A percentile compares a stretch with the other conserved stretches of the same genome.
phyloP scores from a whole-genome alignment of 1,284 basidiomycete species.

The Cryptococcus sp. region DNA sequence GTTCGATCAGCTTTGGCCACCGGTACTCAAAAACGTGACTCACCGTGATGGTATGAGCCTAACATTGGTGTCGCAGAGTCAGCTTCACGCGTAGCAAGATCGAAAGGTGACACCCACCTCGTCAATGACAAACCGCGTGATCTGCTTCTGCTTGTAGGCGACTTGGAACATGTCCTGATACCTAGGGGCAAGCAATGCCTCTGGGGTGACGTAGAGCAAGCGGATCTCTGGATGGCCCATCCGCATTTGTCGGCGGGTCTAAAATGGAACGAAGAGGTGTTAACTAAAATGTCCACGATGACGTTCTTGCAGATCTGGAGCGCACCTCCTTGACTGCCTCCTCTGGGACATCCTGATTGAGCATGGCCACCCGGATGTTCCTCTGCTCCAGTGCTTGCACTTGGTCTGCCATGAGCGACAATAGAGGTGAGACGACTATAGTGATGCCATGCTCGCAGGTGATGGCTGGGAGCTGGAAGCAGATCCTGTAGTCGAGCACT shows the following conservation, averaged over 20 bases:
- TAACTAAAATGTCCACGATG: not conserved
- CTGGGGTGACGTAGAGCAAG: constrained; percentile 78
- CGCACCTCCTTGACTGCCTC: constrained; percentile 62
- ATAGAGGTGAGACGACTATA: constrained; percentile 74
- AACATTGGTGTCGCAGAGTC: constrained; percentile 8
- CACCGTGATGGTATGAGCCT: constrained; percentile 86
- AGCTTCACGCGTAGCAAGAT: not conserved
- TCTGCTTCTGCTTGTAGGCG: constrained; percentile 60
- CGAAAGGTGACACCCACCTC: constrained; percentile 60
- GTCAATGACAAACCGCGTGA: constrained; percentile 75
- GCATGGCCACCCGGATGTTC: constrained; percentile 63
- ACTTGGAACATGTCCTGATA: constrained; percentile 61
- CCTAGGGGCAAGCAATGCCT: constrained; percentile 64
- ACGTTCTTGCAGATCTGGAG: not conserved
- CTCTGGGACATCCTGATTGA: constrained; percentile 66
- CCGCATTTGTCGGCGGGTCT: constrained; percentile 59
- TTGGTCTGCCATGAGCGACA: constrained; percentile 87
- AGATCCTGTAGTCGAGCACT: constrained; percentile 58
- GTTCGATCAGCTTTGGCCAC: not conserved
- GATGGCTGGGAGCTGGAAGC: constrained; percentile 82
- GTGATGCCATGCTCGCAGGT: constrained; percentile 71
- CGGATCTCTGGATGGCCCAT: constrained; percentile 65
- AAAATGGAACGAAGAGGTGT: constrained; percentile 57
- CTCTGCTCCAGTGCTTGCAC: constrained; percentile 64
- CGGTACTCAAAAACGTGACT: constrained; percentile 22